Conservation (phyloP, 345 rosid species). For the Eucalyptus decipiens region DNA sequence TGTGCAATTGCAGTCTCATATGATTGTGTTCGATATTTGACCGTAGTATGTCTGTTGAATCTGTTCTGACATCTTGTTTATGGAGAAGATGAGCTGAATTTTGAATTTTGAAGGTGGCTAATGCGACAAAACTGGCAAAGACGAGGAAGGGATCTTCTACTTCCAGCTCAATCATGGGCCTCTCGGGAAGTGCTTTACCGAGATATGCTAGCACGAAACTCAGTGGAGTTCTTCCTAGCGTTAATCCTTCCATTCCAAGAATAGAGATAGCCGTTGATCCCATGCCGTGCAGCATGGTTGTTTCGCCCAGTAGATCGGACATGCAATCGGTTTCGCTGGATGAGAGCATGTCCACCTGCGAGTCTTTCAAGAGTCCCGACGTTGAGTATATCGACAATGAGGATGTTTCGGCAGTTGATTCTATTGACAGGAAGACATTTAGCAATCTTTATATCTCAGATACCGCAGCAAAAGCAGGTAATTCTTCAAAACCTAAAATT, state of each 20-base stretch:
- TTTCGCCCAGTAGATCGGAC: constrained; percentile 56
- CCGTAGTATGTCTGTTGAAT: neutral
- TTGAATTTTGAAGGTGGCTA: constrained; percentile 25
- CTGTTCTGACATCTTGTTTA: neutral
- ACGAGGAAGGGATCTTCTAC: constrained; percentile 31
- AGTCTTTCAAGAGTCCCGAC: constrained; percentile 80
- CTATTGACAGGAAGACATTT: constrained; percentile 58
- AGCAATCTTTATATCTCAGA: constrained; percentile 71
- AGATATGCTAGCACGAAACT: constrained; percentile 13
- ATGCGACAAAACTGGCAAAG: constrained; percentile 42
- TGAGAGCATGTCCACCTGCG: constrained; percentile 70
- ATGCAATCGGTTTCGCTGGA: constrained; percentile 52
- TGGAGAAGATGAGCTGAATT: neutral
- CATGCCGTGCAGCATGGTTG: constrained; percentile 12
- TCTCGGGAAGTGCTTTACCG: constrained; percentile 13
- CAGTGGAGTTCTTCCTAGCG: constrained; percentile 10
- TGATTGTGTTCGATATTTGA: neutral
- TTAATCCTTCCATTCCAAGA: constrained; percentile 14
- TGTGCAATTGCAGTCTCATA: neutral
- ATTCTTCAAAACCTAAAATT: neutral
- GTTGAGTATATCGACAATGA: constrained; percentile 63
- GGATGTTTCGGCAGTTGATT: constrained; percentile 33
- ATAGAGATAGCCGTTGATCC: constrained; percentile 11
- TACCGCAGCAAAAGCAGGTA: constrained; percentile 29
- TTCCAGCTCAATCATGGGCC: neutral